phyloP scores from a whole-genome alignment of 2,329 filamentous ascomycete species.

The Fusarium sublunatum region DNA sequence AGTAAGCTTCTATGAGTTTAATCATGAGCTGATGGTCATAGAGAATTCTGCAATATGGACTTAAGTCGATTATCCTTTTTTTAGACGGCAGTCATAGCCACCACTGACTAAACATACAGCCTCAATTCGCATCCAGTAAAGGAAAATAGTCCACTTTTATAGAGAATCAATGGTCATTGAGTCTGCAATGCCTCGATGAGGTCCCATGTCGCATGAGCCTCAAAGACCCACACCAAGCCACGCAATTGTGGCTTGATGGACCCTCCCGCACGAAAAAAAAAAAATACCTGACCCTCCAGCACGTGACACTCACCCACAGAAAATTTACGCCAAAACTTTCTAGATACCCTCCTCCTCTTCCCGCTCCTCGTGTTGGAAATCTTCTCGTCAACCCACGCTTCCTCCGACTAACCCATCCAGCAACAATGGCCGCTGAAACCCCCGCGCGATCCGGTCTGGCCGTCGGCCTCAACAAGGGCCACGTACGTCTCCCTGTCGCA shows the following conservation, averaged over 20 bases:
- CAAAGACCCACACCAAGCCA: constrained; percentile 1
- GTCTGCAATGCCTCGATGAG: no score
- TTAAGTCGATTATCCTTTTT: no score
- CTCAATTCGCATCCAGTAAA: no score
- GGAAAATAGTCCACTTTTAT: no score
- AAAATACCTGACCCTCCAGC: constrained; percentile 40
- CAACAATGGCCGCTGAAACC: constrained; percentile 70
- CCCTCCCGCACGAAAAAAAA: constrained; percentile 13
- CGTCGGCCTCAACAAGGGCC: constrained; percentile 72
- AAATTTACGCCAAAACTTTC: constrained; percentile 42
- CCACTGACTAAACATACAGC: no score
- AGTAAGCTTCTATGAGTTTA: background rate
- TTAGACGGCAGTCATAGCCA: no score
- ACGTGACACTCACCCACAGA: constrained; percentile 49
- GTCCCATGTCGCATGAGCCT: background rate
- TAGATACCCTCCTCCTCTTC: constrained; percentile 20
- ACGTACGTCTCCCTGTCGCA: constrained; percentile 65
- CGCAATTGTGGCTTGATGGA: background rate
- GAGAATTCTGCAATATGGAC: background rate
- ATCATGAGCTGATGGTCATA: background rate
- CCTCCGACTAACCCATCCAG: constrained; percentile 49
- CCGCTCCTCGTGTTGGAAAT: constrained; percentile 16
- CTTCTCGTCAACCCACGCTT: constrained; percentile 46
- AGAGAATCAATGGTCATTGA: no score
- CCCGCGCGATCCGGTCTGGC: constrained; percentile 68